Conservation (phyloP, 176 grass and related monocot species). For the Cenchrus americanus region DNA sequence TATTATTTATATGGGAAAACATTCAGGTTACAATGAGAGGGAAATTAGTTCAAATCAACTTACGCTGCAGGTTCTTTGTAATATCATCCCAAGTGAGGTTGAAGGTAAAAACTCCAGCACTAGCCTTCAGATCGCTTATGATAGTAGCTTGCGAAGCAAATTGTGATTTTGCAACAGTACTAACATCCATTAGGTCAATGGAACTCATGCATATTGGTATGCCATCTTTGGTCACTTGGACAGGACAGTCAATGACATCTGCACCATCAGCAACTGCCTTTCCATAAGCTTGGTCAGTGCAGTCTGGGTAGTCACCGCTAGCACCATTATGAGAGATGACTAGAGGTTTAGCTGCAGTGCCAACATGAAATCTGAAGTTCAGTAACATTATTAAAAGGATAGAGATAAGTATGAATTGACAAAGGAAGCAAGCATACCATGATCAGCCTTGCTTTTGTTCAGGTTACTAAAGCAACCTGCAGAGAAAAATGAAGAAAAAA, state of each 20-base stretch:
- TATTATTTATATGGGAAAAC: not conserved
- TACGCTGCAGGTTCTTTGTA: conserved; percentile 59
- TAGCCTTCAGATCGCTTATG: conserved; percentile 54
- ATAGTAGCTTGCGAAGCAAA: conserved; percentile 38
- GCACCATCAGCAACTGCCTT: conserved; percentile 75
- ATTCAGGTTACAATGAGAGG: conserved; percentile 4
- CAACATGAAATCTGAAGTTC: conserved; percentile 26
- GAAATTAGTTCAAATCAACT: conserved; percentile 42
- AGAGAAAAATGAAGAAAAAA: conserved; percentile 19
- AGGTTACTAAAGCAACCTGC: conserved; percentile 78
- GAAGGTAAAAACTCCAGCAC: conserved; percentile 75
- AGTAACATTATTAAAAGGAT: conserved; percentile 33
- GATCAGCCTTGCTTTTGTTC: conserved; percentile 66
- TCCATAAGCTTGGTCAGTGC: conserved; percentile 85
- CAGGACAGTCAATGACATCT: conserved; percentile 84
- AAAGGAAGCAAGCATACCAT: conserved; percentile 55
- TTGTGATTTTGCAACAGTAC: conserved; percentile 61
- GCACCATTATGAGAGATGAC: conserved; percentile 89
- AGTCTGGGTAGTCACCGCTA: conserved; percentile 83
- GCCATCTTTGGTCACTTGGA: conserved; percentile 88
- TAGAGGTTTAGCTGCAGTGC: conserved; percentile 58
- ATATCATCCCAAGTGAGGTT: conserved; percentile 92
- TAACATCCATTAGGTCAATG: conserved; percentile 58
- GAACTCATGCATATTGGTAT: conserved; percentile 79
- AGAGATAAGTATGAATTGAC: not conserved